Percentiles rank a stretch among this genome's conserved stretches.
These are phyloP conservation scores for Chaetomium globosum DNA, from an alignment of 2,329 filamentous ascomycete species.

Conservation along the genomic window DNA sequence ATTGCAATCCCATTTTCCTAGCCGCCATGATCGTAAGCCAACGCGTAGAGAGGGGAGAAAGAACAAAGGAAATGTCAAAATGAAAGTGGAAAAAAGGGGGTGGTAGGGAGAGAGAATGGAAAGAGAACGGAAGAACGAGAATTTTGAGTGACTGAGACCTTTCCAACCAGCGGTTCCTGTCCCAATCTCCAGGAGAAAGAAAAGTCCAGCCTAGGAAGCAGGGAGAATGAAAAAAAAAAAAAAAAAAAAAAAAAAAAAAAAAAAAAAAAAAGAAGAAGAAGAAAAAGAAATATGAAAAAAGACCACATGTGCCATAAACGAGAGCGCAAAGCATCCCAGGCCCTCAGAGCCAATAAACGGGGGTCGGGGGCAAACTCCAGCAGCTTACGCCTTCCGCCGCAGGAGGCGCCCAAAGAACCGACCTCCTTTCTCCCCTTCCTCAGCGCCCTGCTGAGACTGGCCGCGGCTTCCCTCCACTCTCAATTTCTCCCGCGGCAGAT, in stretches of 20 bases:
- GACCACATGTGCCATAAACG: neutral
- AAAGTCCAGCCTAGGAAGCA: neutral
- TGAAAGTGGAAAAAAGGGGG: neutral
- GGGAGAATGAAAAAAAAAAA: neutral
- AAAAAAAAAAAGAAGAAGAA: neutral
- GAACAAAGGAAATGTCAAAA: neutral
- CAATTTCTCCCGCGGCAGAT: conserved; percentile 12
- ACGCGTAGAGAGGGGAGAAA: neutral
- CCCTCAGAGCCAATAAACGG: conserved; percentile 18
- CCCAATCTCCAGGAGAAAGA: neutral
- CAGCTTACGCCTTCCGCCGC: conserved; percentile 37
- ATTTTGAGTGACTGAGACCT: neutral
- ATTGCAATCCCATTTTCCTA: neutral
- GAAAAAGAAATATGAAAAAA: neutral
- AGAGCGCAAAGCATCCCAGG: neutral
- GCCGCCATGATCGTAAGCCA: neutral
- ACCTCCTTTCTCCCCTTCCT: conserved; percentile 11
- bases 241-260: neutral
- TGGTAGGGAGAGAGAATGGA: no score
- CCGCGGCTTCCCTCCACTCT: neutral
- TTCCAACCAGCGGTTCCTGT: conserved; percentile 7
- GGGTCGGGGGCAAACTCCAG: neutral
- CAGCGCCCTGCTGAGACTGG: neutral
- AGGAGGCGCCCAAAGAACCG: conserved; percentile 43
- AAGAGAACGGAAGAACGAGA: neutral